Base-by-base conservation (phyloP, 179 eudicot species). In the Vitellaria paradoxa region DNA sequence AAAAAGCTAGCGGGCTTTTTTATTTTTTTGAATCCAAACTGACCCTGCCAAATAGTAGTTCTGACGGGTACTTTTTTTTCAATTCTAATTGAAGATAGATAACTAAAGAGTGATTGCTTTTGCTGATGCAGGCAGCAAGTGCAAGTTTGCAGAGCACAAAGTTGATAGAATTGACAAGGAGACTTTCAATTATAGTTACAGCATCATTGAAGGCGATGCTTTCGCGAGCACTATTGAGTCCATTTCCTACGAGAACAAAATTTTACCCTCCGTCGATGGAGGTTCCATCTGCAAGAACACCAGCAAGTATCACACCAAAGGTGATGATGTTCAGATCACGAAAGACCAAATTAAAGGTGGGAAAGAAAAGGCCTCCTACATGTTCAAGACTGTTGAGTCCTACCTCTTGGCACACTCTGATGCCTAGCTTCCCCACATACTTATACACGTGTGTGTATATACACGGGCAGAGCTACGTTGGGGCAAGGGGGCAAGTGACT, bases 171-270 rank as follows among this genome's bases (percentile, higher is more conserved):
- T 84, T 18, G 87, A 84, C 67, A 68, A 76, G 66, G 76, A 24
- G 3, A 77, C 68, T 8, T 9, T 52, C 49, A 46, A 15, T 3
- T 76, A 24, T 68, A 64, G 57, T 3, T 81, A 76, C 77, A 79
- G 24, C 46, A 24, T 81, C 18, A 68, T 84, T 14, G 87, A 79
- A 30, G 87, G 84, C 2, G 85, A 79, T 20, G 77, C 62, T 18
- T n/a, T 84, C 45, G 11, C 46, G 24, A 83, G 49, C 12, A 59
- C 24, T 2, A 24, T 79, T 46, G 85, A 79, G 2, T 63, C 73
- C 1, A 79, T 79, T 73, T 73, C 72, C 4, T 76, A 72, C 8
- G 79, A 72, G 50, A 55, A 79, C 52, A 76, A 76, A 30, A 71
- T 84, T 23, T 73, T 68, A 6, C 65, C 85, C 0, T 65, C 74